These are phyloP conservation scores for Penicillium salamii DNA, from an alignment of 495 filamentous ascomycete species.

Conservation along the genomic window DNA sequence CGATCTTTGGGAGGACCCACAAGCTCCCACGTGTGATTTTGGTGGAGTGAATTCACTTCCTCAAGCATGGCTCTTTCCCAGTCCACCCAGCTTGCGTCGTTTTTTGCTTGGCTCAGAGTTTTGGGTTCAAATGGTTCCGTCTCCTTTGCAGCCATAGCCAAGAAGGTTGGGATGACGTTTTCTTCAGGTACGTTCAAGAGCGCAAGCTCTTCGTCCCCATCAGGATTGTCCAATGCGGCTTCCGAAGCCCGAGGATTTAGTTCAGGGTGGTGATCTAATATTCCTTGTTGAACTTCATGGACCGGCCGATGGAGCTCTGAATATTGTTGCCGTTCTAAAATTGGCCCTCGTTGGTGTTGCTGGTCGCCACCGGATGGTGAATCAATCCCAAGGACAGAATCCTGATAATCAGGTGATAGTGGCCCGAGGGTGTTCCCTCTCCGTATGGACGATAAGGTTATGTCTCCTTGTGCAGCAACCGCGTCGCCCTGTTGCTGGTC, in stretches of 20 bases:
- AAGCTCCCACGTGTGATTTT: constrained; percentile 30
- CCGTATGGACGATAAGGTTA: no score
- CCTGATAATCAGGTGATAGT: no score
- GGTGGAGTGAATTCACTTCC: constrained; percentile 20
- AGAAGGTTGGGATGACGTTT: constrained; percentile 13
- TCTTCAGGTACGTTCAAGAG: constrained; percentile 14
- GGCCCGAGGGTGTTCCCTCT: no score
- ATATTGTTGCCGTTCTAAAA: constrained; percentile 10
- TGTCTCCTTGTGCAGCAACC: no score
- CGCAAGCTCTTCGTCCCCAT: constrained; percentile 13
- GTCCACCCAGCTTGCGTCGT: constrained; percentile 12
- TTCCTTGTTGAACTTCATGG: constrained; percentile 6
- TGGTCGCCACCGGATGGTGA: no score
- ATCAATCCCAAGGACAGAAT: no score
- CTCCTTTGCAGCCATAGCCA: constrained; percentile 13
- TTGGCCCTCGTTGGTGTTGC: constrained; percentile 7
- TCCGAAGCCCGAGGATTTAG: constrained; percentile 4
- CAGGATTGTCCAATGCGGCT: neutral
- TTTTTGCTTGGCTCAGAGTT: constrained; percentile 8
- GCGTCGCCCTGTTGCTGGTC: constrained; percentile 11
- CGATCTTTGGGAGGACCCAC: constrained; percentile 19
- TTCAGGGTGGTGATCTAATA: constrained; percentile 17
- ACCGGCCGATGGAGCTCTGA: constrained; percentile 9
- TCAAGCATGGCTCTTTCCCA: constrained; percentile 17
- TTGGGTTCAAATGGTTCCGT: constrained; percentile 17